Evolutionary conservation across 2,329 filamentous ascomycete species (phyloP), one percentile per base, ranked within the genome.

Genomic region (Davidsoniella australis): DNA sequence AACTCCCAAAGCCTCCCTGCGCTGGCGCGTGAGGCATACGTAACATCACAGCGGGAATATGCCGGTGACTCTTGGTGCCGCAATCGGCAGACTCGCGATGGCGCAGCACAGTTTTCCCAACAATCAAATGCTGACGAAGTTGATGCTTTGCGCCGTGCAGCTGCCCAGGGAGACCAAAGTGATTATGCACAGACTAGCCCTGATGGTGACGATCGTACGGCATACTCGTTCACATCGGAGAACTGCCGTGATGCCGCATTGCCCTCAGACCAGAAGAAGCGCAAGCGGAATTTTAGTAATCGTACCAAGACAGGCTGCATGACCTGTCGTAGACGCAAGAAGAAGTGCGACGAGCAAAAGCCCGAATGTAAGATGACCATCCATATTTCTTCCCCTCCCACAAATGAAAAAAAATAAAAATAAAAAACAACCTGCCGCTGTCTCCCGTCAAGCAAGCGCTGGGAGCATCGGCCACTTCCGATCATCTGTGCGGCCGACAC

Each of bases 281-380:
- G 80, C 45, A 85, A 85, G 64, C 72, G 81, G 38, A 85, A 85
- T 59, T 96, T 95, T 60, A 94, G 86, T 66, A 94, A 95, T 63
- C 76, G 89, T 52, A 95, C 89, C 17, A 96, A 96, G 67, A 95
- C 88, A 8, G 87, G 88, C 29, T 96, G 89, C 63, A 78, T 94
- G 65, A 96, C 89, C 5, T 96, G 89, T 62, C 75, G 89, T 53
- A 77, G 78, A 61, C 76, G 89, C 52, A 96, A 96, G 73, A 96
- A 96, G 77, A 96, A 96, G 66, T 96, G 91, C 61, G 89, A 96
- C 61, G 91, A 96, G 68, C 76, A 75, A 48, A 93, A 94, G 63
- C 91, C 91, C 23, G 79, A 86, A 63, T 96, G 91, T 93, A 71
- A 52, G 50, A 45, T 18, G 26, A 29, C 24, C 8, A 29, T 9